Base-by-base conservation (phyloP, 352 stramenopile species). In the Globisporangium canariense region DNA sequence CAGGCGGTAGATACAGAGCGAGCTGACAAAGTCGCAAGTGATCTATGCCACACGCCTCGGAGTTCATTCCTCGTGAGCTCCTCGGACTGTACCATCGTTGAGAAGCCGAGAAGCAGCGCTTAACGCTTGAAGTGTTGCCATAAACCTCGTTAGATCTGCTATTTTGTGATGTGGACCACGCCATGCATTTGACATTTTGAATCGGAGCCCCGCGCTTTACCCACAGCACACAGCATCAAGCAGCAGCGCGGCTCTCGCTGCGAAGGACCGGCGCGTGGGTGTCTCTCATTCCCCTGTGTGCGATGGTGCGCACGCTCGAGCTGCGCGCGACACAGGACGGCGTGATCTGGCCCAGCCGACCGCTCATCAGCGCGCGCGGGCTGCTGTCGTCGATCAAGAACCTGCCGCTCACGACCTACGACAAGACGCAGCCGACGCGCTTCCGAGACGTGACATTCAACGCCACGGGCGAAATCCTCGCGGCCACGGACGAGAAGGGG, bases 401-500 rank as follows among this genome's bases (percentile, higher is more conserved):
- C 64, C 69, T 92, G 43, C 79, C 81, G 1, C 64, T 74, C 45
- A 88, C 76, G 69, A 84, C 78, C n/a, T 76, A 75, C 70, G 81
- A 93, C 65, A 78, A 77, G 36, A 25, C 46, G 62, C 69, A 64
- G 4, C 63, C 73, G 9, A 68, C 79, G 13, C 58, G 65, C 20
- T 93, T 93, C 65, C 80, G 80, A 32, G 74, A 70, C 43, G 84
- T 90, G 38, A 70, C 81, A 34, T 93, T 93, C 77, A 92, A 88
- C 60, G 62, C 60, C 30, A 68, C 77, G 10, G 84, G 84, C 41
- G 86, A 93, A 10, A 64, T 88, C 51, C 70, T 91, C 25, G 84
- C 83, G 3, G 84, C 81, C 1, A 73, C 75, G 22, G 86, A 95
- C 70, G 86, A 89, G 56, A 89, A 89, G 65, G 86, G 86, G 9